These are phyloP conservation scores for Globisporangium cederbergense DNA, from an alignment of 352 stramenopile genomes.

Conservation along the genomic window DNA sequence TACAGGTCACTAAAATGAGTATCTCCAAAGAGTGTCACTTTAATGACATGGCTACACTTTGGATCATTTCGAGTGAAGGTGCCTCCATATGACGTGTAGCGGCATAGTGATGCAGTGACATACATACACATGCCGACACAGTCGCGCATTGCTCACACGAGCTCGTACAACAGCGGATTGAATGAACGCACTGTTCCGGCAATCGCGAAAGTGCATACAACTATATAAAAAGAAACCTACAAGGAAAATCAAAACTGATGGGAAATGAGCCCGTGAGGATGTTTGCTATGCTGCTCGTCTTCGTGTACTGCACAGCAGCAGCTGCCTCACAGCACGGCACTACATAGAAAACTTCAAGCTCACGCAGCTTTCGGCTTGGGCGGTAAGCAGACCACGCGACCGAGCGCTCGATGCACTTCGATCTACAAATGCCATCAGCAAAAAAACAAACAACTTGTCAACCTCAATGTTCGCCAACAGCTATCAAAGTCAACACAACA, in stretches of 20 bases:
- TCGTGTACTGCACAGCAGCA: not conserved
- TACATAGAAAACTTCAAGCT: not conserved
- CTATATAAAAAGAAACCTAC: conserved; percentile 1
- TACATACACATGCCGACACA: too few species aligned
- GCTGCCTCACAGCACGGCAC: not conserved
- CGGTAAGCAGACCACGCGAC: conserved; percentile 35
- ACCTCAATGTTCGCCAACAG: not conserved
- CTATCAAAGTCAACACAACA: not conserved
- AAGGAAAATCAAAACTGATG: not conserved
- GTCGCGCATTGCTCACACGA: too few species aligned
- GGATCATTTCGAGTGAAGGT: too few species aligned
- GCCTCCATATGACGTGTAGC: too few species aligned
- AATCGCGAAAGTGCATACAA: not conserved
- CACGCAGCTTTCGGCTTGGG: conserved; percentile 4
- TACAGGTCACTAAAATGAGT: too few species aligned
- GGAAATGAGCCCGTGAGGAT: not conserved
- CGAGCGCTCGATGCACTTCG: conserved; percentile 43
- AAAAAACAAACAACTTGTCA: not conserved
- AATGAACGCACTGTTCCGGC: too few species aligned
- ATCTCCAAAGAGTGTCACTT: too few species aligned
- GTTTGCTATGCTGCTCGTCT: not conserved
- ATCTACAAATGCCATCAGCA: conserved; percentile 4
- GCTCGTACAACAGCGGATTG: too few species aligned
- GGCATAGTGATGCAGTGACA: too few species aligned
- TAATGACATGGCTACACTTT: too few species aligned